Conservation (phyloP, 306 rosid species). For the Trifolium pratense region DNA sequence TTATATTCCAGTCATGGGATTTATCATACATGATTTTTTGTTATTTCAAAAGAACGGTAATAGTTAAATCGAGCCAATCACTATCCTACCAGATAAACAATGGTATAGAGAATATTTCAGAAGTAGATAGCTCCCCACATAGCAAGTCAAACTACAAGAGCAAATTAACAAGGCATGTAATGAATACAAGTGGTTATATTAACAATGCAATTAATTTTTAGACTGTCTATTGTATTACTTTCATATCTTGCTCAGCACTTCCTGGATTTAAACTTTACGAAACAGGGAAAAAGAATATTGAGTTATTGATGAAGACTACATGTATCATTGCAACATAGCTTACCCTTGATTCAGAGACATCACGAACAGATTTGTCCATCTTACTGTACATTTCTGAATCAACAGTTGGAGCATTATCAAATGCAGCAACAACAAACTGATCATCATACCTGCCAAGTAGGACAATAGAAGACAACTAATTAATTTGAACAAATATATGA, state of each 20-base stretch:
- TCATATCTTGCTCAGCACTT: neutral
- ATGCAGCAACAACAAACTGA: constrained; percentile 77
- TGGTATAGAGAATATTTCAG: neutral
- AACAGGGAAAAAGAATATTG: neutral
- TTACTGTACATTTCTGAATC: constrained; percentile 81
- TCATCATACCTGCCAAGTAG: constrained; percentile 66
- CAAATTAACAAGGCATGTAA: constrained; percentile 14
- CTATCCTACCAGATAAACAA: constrained; percentile 20
- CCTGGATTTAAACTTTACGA: constrained; percentile 7
- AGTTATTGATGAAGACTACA: constrained; percentile 1
- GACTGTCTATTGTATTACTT: neutral
- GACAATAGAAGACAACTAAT: constrained; percentile 34
- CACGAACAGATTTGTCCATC: constrained; percentile 75
- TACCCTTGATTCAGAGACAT: constrained; percentile 82
- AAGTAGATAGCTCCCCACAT: constrained; percentile 22
- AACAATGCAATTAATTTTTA: constrained; percentile 20
- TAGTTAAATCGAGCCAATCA: neutral
- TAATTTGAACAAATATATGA: constrained; percentile 31
- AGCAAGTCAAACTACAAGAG: constrained; percentile 34
- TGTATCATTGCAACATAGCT: constrained; percentile 42
- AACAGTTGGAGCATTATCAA: constrained; percentile 93
- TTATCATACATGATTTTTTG: neutral
- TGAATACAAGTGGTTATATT: constrained; percentile 12
- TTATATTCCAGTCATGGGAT: constrained; percentile 7
- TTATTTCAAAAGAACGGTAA: neutral